These are phyloP conservation scores for Candida germanica DNA, from an alignment of 805 yeast species.

Conservation along the genomic window DNA sequence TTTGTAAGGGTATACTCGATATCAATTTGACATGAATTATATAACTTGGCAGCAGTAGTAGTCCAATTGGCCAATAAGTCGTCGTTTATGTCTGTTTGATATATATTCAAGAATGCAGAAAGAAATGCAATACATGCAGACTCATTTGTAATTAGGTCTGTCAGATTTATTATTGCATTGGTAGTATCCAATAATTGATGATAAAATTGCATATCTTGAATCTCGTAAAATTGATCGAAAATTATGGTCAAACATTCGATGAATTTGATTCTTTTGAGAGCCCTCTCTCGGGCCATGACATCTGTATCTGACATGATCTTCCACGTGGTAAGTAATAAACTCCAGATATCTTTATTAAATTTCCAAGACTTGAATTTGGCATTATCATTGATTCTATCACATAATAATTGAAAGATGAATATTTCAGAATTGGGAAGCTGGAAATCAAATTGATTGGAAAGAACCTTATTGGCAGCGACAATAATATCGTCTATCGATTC, in stretches of 20 bases:
- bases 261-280: slow-evolving; percentile 40
- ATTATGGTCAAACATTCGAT: slow-evolving; percentile 29
- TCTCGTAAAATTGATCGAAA: slow-evolving; percentile 9
- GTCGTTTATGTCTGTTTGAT: slow-evolving; percentile 6
- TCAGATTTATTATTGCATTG: slow-evolving; percentile 18
- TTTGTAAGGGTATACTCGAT: slow-evolving; percentile 25
- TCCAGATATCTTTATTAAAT: slow-evolving; percentile 47
- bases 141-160: slow-evolving; percentile 35
- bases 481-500: slow-evolving; percentile 43
- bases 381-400: slow-evolving; percentile 59
- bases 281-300: slow-evolving; percentile 36
- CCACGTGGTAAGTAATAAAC: slow-evolving; percentile 44
- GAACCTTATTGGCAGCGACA: slow-evolving; percentile 23
- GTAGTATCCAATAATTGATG: slow-evolving; percentile 17
- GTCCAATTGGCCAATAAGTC: slow-evolving; percentile 22
- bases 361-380: slow-evolving; percentile 41
- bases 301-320: slow-evolving; percentile 18
- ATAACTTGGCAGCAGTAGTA: slow-evolving; percentile 19
- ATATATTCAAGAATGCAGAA: slow-evolving; percentile 15
- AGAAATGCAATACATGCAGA: slow-evolving; percentile 24
- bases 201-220: slow-evolving; percentile 11
- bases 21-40: slow-evolving; percentile 20
- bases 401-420: slow-evolving; percentile 57
- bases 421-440: slow-evolving; percentile 53
- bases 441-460: slow-evolving; percentile 31